Evolutionary conservation across 2,329 filamentous ascomycete genomes (phyloP), one percentile per base, ranked within the genome.

Genomic region (Beauveria rudraprayagi): DNA sequence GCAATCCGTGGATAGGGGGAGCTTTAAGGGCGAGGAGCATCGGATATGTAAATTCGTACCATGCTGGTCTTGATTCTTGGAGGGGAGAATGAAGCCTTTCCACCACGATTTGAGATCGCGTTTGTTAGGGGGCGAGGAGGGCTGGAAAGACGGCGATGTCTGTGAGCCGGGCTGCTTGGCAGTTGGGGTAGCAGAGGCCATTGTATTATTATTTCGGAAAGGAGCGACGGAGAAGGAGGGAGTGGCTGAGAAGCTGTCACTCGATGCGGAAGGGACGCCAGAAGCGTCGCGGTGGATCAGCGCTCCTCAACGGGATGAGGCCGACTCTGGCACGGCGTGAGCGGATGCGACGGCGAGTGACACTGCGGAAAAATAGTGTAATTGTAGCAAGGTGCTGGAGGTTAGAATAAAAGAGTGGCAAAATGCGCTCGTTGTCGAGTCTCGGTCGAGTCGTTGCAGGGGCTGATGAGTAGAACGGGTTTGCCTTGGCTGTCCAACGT

Each of bases 51-150:
- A 53, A 47, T 46, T 54, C 52, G 50, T 82, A 86, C 83, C 83
- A 70, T 79, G 76, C 56, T 76, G 68, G 66, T 86, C 83, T 60
- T 83, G 80, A 62, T 80, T 79, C 69, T 80, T 84, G 43, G 79
- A 75, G 51, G 82, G 79, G 59, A 89, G 83, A 77, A 94, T 94
- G 78, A 99, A 97, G 69, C 88, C 87, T 76, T 92, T 96, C 94
- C 94, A 97, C 94, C 94, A 99, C 63, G 90, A 95, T 68, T 92
- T 89, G 67, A 97, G 80, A 73, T 96, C 92, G 72, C 91, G 86
- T 78, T 89, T 95, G 66, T 86, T 91, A 34, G 91, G 91, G 60
- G 90, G 90, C 47, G 90, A 91, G 3, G 59, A 40, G 24, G 58
- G 58, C 26, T 61, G 58, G 43, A 55, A 51, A 8, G 60, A 24